Base-by-base conservation (phyloP, 1,139 yeast species). In the Sugiyamaella castrensis region DNA sequence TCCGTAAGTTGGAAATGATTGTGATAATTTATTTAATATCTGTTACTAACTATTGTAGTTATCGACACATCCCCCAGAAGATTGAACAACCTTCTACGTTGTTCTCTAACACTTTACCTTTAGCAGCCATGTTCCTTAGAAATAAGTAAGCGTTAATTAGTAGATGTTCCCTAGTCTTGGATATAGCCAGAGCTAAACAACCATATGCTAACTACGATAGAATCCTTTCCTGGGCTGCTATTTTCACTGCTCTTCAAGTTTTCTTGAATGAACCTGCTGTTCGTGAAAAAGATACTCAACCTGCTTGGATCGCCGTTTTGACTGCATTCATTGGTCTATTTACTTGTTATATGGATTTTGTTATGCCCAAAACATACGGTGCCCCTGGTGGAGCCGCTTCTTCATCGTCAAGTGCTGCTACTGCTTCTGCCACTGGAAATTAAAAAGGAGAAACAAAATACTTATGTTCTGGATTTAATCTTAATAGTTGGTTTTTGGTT, bases 51-150 rank as follows among this genome's bases (percentile, higher is more conserved):
- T 8, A 13, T 31, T 28, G 42, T 39, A 54, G 58, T 28, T 65
- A 65, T 57, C 62, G 60, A 37, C 70, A 66, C 50, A 51, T 42
- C 34, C 58, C 65, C 36, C 57, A 54, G 44, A 60, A 62, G 51
- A 53, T 54, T 40, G 54, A 53, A 37, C 53, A 52, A 37, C 54
- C 60, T 33, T 52, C 65, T 9, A 50, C 65, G 19, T 52, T 77
- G 71, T 65, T 80, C 55, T 69, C 81, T 38, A 79, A 74, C 60
- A 70, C 82, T 8, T 69, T 80, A 59, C 85, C 85, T 33, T 75
- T 80, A 80, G 83, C 82, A 5, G 84, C 84, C 53, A 80, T 80
- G 84, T 74, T 75, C 60, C 65, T 74, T 70, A 65, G 75, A 51
- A 68, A 71, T 57, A 67, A 67, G 60, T 53, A 48, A 43, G 65